A percentile compares a stretch with the other conserved stretches of the same genome.
Evolutionary conservation across 192 early-diverging fungal species (phyloP).

Genomic region (Entomortierella chlamydospora): DNA sequence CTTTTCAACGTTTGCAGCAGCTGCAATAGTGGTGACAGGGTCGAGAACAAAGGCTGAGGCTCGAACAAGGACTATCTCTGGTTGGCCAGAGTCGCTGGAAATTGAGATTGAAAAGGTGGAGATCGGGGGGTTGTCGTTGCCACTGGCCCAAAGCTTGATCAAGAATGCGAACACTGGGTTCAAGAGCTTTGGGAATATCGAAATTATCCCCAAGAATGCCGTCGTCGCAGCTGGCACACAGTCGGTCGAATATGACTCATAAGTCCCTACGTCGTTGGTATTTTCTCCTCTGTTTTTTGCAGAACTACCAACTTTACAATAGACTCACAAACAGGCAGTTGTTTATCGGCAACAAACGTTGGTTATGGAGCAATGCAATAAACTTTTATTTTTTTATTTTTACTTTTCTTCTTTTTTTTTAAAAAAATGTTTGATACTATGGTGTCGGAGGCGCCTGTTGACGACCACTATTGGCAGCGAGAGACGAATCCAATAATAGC

Average conservation of each 20-base stretch:
- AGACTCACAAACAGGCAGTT: no score
- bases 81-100: slow-evolving; percentile 13
- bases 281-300: no score
- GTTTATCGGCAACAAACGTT: no score
- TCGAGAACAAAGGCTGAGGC: no score
- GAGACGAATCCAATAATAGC: slow-evolving; percentile 4
- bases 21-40: no score
- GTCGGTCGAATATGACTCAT: background rate
- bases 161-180: slow-evolving; percentile 6
- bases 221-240: background rate
- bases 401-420: no score
- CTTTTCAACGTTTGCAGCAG: no score
- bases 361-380: no score
- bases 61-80: background rate
- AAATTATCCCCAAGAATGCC: background rate
- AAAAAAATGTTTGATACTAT: background rate
- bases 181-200: slow-evolving; percentile 28
- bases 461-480: background rate
- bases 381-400: no score
- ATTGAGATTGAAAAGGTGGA: slow-evolving; percentile 32
- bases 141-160: background rate
- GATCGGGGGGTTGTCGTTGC: slow-evolving; percentile 16
- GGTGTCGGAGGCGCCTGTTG: slow-evolving; percentile 5
- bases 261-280: no score
- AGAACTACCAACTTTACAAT: no score